Percentiles rank a stretch among this genome's conserved stretches.
These are phyloP conservation scores for Globisporangium viniferum DNA, from an alignment of 352 stramenopile genomes.

Conservation along the genomic window DNA sequence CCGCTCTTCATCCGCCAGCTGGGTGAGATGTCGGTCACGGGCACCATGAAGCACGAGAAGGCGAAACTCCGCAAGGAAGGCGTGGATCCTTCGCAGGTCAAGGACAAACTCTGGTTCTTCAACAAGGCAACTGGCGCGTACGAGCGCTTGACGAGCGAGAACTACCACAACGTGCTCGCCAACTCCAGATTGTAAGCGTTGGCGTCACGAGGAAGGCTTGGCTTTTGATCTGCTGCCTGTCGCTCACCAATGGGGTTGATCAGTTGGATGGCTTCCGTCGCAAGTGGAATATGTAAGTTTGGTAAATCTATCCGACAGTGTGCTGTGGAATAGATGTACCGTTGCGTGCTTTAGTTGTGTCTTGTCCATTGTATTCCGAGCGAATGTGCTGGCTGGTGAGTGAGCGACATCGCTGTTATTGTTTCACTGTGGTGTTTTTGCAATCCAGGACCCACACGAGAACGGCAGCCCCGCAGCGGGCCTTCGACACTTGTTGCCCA, in stretches of 20 bases:
- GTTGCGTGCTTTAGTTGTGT: not conserved
- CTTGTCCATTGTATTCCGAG: not conserved
- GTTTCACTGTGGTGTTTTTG: not conserved
- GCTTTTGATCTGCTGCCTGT: not conserved
- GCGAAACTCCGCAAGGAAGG: conserved; percentile 82
- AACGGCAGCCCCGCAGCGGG: no score
- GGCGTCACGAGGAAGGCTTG: not conserved
- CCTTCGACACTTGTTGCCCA: not conserved
- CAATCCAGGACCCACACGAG: not conserved
- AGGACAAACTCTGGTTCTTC: conserved; percentile 59
- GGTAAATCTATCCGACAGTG: not conserved
- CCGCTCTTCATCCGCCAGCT: conserved; percentile 85
- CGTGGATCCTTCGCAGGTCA: conserved; percentile 59
- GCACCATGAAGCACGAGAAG: conserved; percentile 93
- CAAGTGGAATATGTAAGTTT: not conserved
- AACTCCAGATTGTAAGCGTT: conserved; percentile 43
- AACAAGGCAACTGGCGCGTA: conserved; percentile 49
- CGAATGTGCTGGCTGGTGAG: not conserved
- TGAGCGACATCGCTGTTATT: not conserved
- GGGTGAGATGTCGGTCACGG: conserved; percentile 72
- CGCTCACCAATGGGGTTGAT: not conserved
- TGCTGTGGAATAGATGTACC: not conserved
- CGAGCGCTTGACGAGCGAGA: conserved; percentile 50
- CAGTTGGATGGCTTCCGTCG: not conserved
- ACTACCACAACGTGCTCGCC: conserved; percentile 50